These are phyloP conservation scores for Neurospora sp. DNA, from an alignment of 2,329 filamentous ascomycete genomes.

Conservation along the genomic window DNA sequence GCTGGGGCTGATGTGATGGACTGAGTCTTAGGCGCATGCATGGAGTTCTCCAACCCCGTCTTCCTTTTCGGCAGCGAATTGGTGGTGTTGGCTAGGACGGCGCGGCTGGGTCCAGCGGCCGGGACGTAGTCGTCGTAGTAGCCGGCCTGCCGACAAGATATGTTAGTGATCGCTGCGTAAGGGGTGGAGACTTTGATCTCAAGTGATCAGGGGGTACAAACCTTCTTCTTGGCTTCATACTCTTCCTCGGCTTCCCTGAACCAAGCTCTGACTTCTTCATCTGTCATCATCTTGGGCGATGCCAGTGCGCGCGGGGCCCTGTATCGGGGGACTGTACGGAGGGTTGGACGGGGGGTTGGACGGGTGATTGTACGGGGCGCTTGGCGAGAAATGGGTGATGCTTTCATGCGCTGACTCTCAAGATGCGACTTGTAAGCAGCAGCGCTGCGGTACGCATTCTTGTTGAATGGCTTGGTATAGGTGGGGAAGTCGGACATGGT, in stretches of 20 bases:
- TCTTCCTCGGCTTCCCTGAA: not conserved
- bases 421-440: not conserved
- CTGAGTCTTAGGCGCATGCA: not conserved
- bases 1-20: not conserved
- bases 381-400: not conserved
- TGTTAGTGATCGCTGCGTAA: not conserved
- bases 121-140: not conserved
- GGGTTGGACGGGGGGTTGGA: not conserved
- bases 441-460: not conserved
- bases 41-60: not conserved
- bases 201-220: not conserved
- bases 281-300: not conserved
- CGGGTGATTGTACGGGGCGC: not conserved
- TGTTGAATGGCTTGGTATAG: not conserved
- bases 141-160: not conserved
- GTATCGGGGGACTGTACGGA: not conserved
- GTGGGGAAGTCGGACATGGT: not conserved
- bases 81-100: not conserved
- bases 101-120: not conserved
- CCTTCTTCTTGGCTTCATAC: not conserved
- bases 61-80: not conserved
- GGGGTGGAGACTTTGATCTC: not conserved
- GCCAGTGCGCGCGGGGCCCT: not conserved
- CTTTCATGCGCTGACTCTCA: not conserved
- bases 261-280: not conserved